Evolutionary conservation across 495 filamentous ascomycete genomes (phyloP).

Genomic region (Penicillium coffeae): DNA sequence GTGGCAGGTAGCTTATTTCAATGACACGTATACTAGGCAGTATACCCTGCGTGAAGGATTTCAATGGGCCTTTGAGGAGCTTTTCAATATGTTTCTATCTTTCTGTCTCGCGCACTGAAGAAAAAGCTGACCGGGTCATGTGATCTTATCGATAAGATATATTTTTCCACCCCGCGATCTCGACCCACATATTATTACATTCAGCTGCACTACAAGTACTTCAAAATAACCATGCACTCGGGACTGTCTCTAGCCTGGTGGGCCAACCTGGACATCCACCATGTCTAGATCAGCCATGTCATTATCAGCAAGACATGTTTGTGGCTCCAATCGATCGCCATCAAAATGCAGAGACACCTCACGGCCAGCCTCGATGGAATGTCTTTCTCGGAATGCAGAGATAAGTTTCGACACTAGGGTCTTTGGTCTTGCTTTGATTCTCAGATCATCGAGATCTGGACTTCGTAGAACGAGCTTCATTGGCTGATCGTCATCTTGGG

Average conservation of each 20-base stretch:
- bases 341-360: constrained; percentile 70
- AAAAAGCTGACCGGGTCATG: constrained; percentile 15
- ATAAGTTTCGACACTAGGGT: constrained; percentile 55
- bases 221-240: neutral
- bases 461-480: constrained; percentile 58
- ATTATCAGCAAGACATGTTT: constrained; percentile 58
- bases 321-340: constrained; percentile 66
- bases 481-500: constrained; percentile 16
- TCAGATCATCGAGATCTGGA: constrained; percentile 53
- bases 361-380: constrained; percentile 41
- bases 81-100: too few species aligned
- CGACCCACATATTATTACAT: neutral
- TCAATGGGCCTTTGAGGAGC: neutral
- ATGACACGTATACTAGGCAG: neutral
- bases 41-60: neutral
- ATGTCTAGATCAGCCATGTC: constrained; percentile 77
- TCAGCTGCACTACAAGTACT: neutral
- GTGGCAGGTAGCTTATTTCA: neutral
- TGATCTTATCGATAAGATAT: constrained; percentile 13
- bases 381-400: constrained; percentile 46
- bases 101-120: too few species aligned
- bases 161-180: neutral
- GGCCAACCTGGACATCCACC: constrained; percentile 67
- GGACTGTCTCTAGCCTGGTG: neutral
- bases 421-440: constrained; percentile 53